Conservation (phyloP, 441 rosid genomes). For the Capsella rubella region DNA sequence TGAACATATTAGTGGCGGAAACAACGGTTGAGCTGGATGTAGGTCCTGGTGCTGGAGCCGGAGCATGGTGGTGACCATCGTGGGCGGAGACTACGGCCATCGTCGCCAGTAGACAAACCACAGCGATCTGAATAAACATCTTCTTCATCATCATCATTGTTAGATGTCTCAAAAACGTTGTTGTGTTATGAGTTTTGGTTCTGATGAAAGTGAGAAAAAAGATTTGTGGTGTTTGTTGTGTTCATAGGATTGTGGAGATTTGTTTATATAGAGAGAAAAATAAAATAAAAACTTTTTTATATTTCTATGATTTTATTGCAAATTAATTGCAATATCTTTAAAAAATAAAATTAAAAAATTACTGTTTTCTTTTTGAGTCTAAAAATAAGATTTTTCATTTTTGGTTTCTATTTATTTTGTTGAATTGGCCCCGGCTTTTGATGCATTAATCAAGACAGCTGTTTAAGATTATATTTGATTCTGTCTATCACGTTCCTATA, state of each 20-base stretch:
- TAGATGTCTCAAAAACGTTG: neutral
- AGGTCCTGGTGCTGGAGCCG: slow-evolving; percentile 38
- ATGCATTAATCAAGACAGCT: slow-evolving; percentile 42
- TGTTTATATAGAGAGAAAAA: slow-evolving; percentile 34
- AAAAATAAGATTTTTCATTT: slow-evolving; percentile 19
- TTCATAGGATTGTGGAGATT: neutral
- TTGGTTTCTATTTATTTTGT: neutral
- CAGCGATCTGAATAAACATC: slow-evolving; percentile 39
- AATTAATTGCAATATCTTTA: slow-evolving; percentile 15
- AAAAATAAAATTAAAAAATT: neutral
- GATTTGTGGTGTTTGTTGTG: slow-evolving; percentile 31
- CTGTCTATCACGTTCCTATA: slow-evolving; percentile 34
- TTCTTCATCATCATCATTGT: slow-evolving; percentile 41
- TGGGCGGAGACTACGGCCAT: slow-evolving; percentile 44
- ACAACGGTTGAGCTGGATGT: slow-evolving; percentile 39
- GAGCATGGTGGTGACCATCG: slow-evolving; percentile 35
- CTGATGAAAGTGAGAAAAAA: slow-evolving; percentile 30
- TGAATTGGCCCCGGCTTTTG: slow-evolving; percentile 39
- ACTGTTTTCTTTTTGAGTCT: neutral
- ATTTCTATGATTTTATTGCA: neutral
- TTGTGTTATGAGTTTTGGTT: slow-evolving; percentile 7
- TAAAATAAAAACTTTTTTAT: neutral
- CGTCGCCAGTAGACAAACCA: slow-evolving; percentile 46
- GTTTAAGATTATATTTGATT: slow-evolving; percentile 34
- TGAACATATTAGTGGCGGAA: slow-evolving; percentile 43